Percentiles rank a stretch among this genome's conserved stretches.
Conservation (phyloP, 2,329 filamentous ascomycete species). For the Diaporthe helianthi region DNA sequence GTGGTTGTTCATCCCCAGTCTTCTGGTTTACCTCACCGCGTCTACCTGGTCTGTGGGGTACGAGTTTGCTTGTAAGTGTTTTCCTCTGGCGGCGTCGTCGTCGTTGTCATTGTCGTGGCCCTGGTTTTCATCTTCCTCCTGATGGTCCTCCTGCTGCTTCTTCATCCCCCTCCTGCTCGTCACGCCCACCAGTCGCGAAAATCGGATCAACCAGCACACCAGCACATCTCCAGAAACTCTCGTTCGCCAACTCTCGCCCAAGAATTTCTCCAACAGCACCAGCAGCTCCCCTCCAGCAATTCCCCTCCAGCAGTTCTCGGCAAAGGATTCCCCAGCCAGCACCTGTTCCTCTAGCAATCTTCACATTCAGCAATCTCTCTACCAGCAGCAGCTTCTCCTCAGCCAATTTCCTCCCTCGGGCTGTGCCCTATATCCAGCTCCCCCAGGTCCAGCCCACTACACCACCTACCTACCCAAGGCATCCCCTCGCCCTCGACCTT, state of each 20-base stretch:
- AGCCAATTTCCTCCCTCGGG: no score
- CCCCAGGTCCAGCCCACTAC: no score
- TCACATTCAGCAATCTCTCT: background rate
- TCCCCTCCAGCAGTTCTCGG: no score
- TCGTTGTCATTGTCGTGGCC: background rate
- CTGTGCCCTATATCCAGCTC: no score
- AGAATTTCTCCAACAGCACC: no score
- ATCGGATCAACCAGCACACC: background rate
- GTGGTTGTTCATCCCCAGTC: conserved; percentile 10
- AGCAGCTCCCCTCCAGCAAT: no score
- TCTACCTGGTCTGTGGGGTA: conserved; percentile 25
- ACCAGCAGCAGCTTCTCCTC: background rate
- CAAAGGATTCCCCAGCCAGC: no score
- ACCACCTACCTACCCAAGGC: no score
- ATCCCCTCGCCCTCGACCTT: fast-evolving
- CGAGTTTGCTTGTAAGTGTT: conserved; percentile 26
- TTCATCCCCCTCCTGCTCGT: no score
- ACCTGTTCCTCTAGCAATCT: no score
- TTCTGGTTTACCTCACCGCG: conserved; percentile 27
- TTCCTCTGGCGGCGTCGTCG: background rate
- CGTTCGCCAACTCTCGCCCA: no score
- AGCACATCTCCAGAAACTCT: no score
- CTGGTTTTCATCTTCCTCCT: background rate
- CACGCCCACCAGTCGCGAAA: background rate
- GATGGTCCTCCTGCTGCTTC: background rate